Conservation (phyloP, 2,329 filamentous ascomycete genomes). For the Nigrospora osmanthi region DNA sequence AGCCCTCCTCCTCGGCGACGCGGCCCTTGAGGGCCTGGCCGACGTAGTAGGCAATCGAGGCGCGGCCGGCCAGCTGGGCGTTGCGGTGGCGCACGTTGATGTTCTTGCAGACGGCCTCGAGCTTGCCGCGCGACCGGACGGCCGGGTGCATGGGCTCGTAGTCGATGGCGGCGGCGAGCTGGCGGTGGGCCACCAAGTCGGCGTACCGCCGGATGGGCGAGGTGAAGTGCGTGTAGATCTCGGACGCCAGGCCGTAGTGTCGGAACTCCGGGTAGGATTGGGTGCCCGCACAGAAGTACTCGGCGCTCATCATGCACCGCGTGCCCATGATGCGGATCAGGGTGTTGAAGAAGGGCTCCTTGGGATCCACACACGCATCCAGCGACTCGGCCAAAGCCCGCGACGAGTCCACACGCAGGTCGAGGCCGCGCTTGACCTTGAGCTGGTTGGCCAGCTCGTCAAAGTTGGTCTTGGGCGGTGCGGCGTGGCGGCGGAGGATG, state of each 20-base stretch:
- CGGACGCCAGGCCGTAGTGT: conserved; percentile 91
- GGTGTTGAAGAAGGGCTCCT: conserved; percentile 96
- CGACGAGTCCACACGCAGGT: conserved; percentile 77
- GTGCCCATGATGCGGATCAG: conserved; percentile 95
- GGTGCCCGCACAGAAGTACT: conserved; percentile 94
- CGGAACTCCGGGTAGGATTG: conserved; percentile 91
- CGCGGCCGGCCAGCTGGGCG: conserved; percentile 88
- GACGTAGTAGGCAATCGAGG: conserved; percentile 95
- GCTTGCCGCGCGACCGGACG: conserved; percentile 71
- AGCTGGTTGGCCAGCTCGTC: conserved; percentile 90
- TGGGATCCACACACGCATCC: conserved; percentile 70
- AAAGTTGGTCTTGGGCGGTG: conserved; percentile 93
- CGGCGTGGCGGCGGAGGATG: conserved; percentile 82
- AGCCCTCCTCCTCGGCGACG: conserved; percentile 77
- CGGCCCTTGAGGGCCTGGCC: conserved; percentile 84
- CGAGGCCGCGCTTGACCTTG: conserved; percentile 74
- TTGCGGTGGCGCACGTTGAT: conserved; percentile 98
- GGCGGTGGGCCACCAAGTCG: conserved; percentile 89
- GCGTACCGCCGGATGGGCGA: conserved; percentile 95
- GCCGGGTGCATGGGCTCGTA: conserved; percentile 82
- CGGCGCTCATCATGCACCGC: conserved; percentile 97
- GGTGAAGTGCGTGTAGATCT: conserved; percentile 99
- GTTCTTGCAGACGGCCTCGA: conserved; percentile 94
- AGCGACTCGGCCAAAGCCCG: conserved; percentile 91
- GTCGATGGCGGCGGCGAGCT: conserved; percentile 89